Evolutionary conservation across 352 stramenopile species (phyloP).

Genomic region (Globisporangium yorkense): DNA sequence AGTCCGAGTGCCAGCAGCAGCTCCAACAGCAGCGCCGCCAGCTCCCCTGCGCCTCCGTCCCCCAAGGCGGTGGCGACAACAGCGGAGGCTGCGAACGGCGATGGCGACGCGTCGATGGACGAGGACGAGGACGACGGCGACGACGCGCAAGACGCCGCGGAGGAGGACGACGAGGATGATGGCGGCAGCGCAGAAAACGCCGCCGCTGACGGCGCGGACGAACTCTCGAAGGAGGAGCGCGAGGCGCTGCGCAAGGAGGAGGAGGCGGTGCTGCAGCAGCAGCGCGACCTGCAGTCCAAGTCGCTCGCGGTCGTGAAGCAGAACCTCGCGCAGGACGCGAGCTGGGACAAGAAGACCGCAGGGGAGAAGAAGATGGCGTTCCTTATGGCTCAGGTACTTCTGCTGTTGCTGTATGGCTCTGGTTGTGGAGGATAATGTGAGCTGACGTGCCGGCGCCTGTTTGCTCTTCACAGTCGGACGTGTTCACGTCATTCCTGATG

Average conservation of each 20-base stretch:
- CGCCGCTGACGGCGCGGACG: slow-evolving; percentile 22
- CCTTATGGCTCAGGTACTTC: slow-evolving; percentile 68
- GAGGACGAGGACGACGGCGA: slow-evolving; percentile 22
- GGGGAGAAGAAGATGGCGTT: slow-evolving; percentile 81
- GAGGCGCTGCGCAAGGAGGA: slow-evolving; percentile 59
- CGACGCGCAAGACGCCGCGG: slow-evolving; percentile 11
- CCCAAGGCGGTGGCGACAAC: slow-evolving; percentile 7
- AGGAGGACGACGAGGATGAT: slow-evolving; percentile 16
- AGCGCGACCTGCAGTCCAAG: slow-evolving; percentile 73
- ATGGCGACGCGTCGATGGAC: slow-evolving; percentile 18
- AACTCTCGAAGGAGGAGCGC: slow-evolving; percentile 56
- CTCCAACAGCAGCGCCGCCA: slow-evolving; percentile 18
- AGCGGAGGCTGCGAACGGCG: slow-evolving; percentile 10
- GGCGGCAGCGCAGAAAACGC: slow-evolving; percentile 20
- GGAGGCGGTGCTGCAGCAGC: slow-evolving; percentile 58
- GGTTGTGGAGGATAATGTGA: neutral
- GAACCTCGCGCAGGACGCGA: slow-evolving; percentile 42
- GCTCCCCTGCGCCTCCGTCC: slow-evolving; percentile 9
- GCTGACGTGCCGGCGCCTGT: neutral
- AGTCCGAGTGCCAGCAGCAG: slow-evolving; percentile 20
- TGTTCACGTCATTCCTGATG: slow-evolving; percentile 88
- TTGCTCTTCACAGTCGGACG: slow-evolving; percentile 44
- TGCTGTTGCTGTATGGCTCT: neutral
- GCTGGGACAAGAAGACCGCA: slow-evolving; percentile 37
- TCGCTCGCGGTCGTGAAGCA: slow-evolving; percentile 68